Percentiles rank a stretch among this genome's conserved stretches.
These are phyloP conservation scores for Mycena vulgaris DNA, from an alignment of 768 basidiomycete species.

Conservation along the genomic window DNA sequence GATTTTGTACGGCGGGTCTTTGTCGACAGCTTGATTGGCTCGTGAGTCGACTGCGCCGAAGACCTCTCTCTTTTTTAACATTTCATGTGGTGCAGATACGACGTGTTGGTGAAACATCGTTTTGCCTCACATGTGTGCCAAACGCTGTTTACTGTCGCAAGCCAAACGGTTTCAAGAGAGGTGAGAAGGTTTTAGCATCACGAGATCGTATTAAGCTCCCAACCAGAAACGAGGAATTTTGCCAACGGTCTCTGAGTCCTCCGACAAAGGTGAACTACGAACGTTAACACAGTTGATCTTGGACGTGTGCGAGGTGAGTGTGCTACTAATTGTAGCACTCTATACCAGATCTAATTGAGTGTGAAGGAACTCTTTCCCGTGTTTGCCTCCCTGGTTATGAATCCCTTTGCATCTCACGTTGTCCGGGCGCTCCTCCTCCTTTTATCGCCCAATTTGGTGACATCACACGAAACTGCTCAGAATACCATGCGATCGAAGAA, in stretches of 20 bases:
- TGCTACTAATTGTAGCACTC: no score
- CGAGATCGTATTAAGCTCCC: not conserved
- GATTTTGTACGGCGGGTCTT: constrained; percentile 96
- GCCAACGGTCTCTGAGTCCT: constrained; percentile 61
- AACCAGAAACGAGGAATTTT: constrained; percentile 69
- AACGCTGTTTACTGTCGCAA: constrained; percentile 82
- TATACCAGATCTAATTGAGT: not conserved
- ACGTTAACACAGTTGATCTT: constrained; percentile 75
- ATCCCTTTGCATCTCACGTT: constrained; percentile 94
- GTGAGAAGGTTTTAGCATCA: constrained; percentile 50
- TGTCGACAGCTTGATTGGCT: constrained; percentile 87
- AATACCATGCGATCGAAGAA: constrained; percentile 85
- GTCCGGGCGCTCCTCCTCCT: constrained; percentile 84
- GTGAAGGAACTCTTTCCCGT: constrained; percentile 78
- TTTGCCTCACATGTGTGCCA: constrained; percentile 98
- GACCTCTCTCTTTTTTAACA: not conserved
- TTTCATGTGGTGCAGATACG: constrained; percentile 63
- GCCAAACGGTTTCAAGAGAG: constrained; percentile 78
- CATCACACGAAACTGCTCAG: constrained; percentile 53
- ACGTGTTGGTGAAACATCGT: constrained; percentile 78
- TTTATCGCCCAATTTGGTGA: constrained; percentile 73
- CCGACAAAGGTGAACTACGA: constrained; percentile 76
- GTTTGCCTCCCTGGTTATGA: constrained; percentile 78
- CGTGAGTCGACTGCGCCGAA: constrained; percentile 70
- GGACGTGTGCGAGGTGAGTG: constrained; percentile 74